phyloP scores from a whole-genome alignment of 1,284 basidiomycete species.

The Termitomyces sp. region DNA sequence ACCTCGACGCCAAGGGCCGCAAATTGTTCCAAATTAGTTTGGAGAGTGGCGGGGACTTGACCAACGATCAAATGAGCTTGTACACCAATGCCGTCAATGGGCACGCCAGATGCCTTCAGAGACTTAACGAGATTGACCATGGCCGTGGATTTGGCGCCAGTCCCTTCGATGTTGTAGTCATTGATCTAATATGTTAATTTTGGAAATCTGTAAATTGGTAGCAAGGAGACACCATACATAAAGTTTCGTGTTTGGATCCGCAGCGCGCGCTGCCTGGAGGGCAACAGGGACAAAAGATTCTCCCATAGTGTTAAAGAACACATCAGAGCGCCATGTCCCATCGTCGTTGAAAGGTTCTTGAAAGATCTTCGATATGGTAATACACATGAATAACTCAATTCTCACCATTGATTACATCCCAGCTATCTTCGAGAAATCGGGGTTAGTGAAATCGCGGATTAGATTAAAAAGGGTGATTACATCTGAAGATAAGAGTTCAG shows the following conservation, averaged over 20 bases:
- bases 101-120: conserved; percentile 39
- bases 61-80: conserved; percentile 52
- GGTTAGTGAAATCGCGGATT: not conserved
- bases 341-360: conserved; percentile 55
- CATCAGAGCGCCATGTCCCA: conserved; percentile 41
- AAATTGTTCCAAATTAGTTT: conserved; percentile 43
- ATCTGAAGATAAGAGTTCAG: conserved; percentile 13
- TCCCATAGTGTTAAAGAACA: conserved; percentile 36
- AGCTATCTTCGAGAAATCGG: conserved; percentile 4
- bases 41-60: conserved; percentile 37
- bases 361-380: not conserved
- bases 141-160: conserved; percentile 46
- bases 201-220: not conserved
- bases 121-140: conserved; percentile 45
- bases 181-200: conserved; percentile 37
- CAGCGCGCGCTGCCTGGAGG: conserved; percentile 34
- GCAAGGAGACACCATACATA: conserved; percentile 25
- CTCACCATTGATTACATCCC: conserved; percentile 35
- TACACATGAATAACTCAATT: conserved; percentile 20
- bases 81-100: conserved; percentile 56
- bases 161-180: conserved; percentile 52
- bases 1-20: conserved; percentile 51
- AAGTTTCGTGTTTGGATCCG: conserved; percentile 38
- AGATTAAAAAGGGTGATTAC: conserved; percentile 14
- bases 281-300: conserved; percentile 33